A percentile compares a stretch with the other conserved stretches of the same genome.
phyloP scores from a whole-genome alignment of 2,329 filamentous ascomycete genomes.

The Fusarium albidum region DNA sequence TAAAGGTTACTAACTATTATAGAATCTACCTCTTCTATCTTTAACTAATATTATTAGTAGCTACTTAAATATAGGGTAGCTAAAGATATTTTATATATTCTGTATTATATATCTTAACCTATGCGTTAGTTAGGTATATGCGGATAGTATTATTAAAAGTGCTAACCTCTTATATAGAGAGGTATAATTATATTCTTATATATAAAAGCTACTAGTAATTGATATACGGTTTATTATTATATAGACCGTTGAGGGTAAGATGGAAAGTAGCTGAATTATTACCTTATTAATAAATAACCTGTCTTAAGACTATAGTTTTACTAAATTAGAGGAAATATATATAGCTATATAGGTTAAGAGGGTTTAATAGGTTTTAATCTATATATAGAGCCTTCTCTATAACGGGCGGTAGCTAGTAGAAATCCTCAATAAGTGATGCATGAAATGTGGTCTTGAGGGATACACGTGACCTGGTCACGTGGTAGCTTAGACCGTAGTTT shows the following conservation, averaged over 20 bases:
- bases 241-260: neutral
- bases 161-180: neutral
- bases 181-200: neutral
- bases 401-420: conserved; percentile 1
- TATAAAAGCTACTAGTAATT: neutral
- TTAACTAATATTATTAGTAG: neutral
- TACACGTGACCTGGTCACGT: too few relatives aligned
- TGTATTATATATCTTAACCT: neutral
- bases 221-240: neutral
- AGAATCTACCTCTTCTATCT: neutral
- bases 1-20: neutral
- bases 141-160: too few relatives aligned
- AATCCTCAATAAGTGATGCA: neutral
- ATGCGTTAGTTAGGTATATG: neutral
- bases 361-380: neutral
- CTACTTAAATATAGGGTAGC: neutral
- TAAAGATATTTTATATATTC: neutral
- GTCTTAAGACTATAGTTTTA: neutral
- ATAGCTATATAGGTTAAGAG: neutral
- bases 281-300: neutral
- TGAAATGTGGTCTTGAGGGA: too few relatives aligned
- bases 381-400: neutral
- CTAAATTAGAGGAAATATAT: neutral
- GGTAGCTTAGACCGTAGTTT: too few relatives aligned
- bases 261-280: neutral